Conservation (phyloP, 306 rosid genomes). For the Begonia peltatifolia region DNA sequence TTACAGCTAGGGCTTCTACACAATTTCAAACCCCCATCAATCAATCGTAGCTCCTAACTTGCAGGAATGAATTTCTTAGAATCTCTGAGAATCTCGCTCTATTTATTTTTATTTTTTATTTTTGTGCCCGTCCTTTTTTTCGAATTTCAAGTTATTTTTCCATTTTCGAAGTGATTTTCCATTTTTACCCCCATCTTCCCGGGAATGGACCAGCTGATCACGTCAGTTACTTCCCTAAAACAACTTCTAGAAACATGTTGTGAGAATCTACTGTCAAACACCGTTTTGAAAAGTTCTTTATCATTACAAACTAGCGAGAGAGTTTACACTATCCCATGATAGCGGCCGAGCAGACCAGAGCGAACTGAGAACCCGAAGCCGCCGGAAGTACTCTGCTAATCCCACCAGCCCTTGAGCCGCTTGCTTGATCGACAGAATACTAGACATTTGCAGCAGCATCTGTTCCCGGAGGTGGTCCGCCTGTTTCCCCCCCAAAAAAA, state of each 20-base stretch:
- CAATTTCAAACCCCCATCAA: background rate
- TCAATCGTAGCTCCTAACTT: too few species aligned
- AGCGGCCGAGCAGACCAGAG: constrained; percentile 93
- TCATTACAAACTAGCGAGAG: too few species aligned
- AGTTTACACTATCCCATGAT: too few species aligned
- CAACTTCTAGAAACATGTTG: too few species aligned
- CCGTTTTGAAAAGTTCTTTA: too few species aligned
- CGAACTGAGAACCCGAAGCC: constrained; percentile 91
- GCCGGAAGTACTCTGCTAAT: constrained; percentile 68
- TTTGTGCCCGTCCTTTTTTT: background rate
- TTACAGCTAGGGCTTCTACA: background rate
- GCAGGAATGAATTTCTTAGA: background rate
- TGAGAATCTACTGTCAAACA: too few species aligned
- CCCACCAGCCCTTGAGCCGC: constrained; percentile 96
- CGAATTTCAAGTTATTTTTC: background rate
- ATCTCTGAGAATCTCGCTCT: background rate
- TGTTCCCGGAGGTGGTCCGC: constrained; percentile 97
- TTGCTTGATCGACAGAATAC: constrained; percentile 84
- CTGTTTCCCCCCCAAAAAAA: constrained; percentile 17
- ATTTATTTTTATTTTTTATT: background rate
- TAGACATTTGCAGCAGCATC: constrained; percentile 92
- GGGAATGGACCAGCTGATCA: background rate
- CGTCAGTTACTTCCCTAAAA: too few species aligned
- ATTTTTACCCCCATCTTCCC: background rate
- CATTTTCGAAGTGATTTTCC: background rate